Percentiles rank a stretch among this genome's conserved stretches.
Evolutionary conservation across 2,329 filamentous ascomycete species (phyloP).

Genomic region (Ceratocystis cubensis): DNA sequence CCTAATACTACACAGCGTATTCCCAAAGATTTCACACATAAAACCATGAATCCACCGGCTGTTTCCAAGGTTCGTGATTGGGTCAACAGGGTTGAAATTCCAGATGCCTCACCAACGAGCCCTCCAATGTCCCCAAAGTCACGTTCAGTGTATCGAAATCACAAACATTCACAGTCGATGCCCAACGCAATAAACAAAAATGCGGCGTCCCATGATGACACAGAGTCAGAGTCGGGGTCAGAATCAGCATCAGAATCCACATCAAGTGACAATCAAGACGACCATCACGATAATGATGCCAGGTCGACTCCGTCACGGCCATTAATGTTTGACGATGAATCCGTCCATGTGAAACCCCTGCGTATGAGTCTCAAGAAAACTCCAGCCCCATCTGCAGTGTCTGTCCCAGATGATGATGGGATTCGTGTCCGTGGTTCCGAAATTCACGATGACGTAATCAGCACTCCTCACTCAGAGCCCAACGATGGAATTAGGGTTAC

Average conservation of each 20-base stretch:
- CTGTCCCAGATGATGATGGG: conserved; percentile 27
- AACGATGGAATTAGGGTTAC: conserved; percentile 36
- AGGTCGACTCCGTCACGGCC: neutral
- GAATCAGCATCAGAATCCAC: conserved; percentile 6
- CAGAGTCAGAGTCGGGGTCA: conserved; percentile 12
- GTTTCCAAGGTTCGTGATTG: conserved; percentile 50
- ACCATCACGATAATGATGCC: conserved; percentile 6
- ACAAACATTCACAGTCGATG: conserved; percentile 17
- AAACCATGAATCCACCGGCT: conserved; percentile 42
- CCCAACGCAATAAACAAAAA: conserved; percentile 17
- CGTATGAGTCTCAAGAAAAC: conserved; percentile 11
- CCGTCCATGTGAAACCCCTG: conserved; percentile 16
- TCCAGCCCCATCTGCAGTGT: conserved; percentile 20
- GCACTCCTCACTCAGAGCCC: conserved; percentile 9
- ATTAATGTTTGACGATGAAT: conserved; percentile 12
- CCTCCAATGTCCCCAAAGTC: conserved; percentile 14
- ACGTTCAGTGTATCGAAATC: conserved; percentile 10
- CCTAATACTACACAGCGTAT: conserved; percentile 28
- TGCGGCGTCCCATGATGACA: neutral
- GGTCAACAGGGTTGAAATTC: conserved; percentile 43
- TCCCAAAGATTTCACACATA: conserved; percentile 47
- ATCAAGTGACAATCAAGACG: conserved; percentile 5
- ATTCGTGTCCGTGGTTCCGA: conserved; percentile 24
- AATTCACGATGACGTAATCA: conserved; percentile 10
- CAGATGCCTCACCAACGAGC: conserved; percentile 27